Evolutionary conservation across 176 grass and related monocot species (phyloP).

Genomic region (Tuctoria greenei): DNA sequence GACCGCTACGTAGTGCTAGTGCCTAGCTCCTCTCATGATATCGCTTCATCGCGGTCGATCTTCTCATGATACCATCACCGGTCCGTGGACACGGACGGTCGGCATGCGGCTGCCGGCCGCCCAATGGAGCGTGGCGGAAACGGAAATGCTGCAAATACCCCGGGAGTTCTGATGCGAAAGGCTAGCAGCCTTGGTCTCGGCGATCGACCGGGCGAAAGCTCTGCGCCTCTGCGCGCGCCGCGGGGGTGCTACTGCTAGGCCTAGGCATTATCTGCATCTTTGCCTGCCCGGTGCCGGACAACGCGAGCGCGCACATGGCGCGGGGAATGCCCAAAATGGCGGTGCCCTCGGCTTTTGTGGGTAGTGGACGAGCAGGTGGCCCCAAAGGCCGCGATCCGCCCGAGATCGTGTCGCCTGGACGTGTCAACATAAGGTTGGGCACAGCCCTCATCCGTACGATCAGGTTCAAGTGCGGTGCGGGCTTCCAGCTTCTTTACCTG

Average conservation of each 20-base stretch:
- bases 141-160: too few species aligned
- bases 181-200: background rate
- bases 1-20: background rate
- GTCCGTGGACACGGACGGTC: too few species aligned
- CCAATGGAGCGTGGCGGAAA: background rate
- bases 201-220: background rate
- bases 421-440: slow-evolving; percentile 42
- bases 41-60: background rate
- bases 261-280: too few species aligned
- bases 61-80: too few species aligned
- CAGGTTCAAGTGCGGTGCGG: background rate
- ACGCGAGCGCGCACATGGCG: background rate
- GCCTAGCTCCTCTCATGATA: background rate
- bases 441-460: background rate
- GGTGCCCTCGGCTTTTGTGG: slow-evolving; percentile 34
- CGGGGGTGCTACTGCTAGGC: too few species aligned
- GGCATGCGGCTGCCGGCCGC: background rate
- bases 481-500: too few species aligned
- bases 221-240: too few species aligned
- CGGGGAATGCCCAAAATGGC: slow-evolving; percentile 50
- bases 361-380: slow-evolving; percentile 23
- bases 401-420: slow-evolving; percentile 37
- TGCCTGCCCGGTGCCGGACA: too few species aligned
- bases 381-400: slow-evolving; percentile 20
- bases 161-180: background rate